Evolutionary conservation across 148 eudicot species (phyloP).

Genomic region (Camellia granthamiana): DNA sequence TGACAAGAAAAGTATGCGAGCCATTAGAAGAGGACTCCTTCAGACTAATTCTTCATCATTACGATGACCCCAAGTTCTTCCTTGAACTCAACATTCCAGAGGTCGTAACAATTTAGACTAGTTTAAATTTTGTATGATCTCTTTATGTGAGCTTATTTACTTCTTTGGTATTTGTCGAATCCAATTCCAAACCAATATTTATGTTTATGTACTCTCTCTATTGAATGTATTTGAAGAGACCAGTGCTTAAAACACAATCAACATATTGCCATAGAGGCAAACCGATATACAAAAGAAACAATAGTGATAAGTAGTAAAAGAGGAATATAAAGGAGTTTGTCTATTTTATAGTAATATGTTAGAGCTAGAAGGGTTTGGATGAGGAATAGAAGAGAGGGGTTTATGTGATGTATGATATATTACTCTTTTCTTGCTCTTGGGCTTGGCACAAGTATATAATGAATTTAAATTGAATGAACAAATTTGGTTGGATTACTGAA

Average conservation of each 20-base stretch:
- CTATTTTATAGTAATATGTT: neutral
- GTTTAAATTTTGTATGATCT: neutral
- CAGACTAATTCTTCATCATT: constrained; percentile 97
- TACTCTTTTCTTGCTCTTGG: neutral
- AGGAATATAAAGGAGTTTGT: neutral
- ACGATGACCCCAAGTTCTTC: constrained; percentile 98
- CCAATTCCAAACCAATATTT: too few species aligned
- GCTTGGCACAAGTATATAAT: neutral
- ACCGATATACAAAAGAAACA: neutral
- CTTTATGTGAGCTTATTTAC: too few species aligned
- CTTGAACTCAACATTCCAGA: constrained; percentile 91
- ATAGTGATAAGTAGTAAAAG: neutral
- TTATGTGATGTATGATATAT: too few species aligned
- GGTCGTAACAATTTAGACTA: constrained; percentile 30
- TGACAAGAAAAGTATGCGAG: constrained; percentile 81
- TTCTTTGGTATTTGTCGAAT: too few species aligned
- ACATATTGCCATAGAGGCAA: neutral
- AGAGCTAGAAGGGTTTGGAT: constrained; percentile 16
- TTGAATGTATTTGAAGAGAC: constrained; percentile 54
- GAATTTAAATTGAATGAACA: neutral
- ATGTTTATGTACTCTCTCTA: constrained; percentile 41
- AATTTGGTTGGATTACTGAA: too few species aligned
- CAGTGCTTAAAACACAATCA: neutral
- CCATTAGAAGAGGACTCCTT: constrained; percentile 95
- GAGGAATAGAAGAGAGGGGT: neutral